Evolutionary conservation across 768 basidiomycete species (phyloP), one percentile per base, ranked within the genome.

Genomic region (Arthromyces matolae): DNA sequence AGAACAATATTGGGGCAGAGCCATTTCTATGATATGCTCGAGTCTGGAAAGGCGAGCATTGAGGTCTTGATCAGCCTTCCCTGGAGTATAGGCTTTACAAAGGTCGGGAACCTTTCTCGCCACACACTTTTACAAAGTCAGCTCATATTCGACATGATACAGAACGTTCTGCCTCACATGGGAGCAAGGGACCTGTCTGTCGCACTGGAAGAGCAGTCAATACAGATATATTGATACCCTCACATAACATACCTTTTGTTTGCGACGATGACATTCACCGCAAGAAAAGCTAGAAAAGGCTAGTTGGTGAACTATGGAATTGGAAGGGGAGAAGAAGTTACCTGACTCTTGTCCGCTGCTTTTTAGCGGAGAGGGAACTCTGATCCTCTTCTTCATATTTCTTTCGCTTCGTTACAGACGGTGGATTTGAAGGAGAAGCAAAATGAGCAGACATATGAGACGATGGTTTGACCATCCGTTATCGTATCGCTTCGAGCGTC

Each of bases 71-170:
- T 92, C 90, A 13, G 81, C 73, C 62, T 91, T 92, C 47, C 89
- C 89, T 8, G 89, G 90, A 6, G 87, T 91, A 60, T 93, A 93
- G 0, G 89, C 84, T 62, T 88, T 88, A 71, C 89, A 93, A 34
- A 92, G 70, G 50, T 91, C 88, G 24, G 89, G 89, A 0, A 93
- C 88, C 64, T 90, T 92, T 60, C 89, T 83, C 42, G 89, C 82
- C 53, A 90, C 66, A 55, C 89, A 93, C 84, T 92, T 43, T 37
- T 27, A 34, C 42, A 49, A 56, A 18, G 47, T 57, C 27, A 59
- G 29, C 47, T 50, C 35, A 39, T 41, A 54, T 18, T 37, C 29
- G 53, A 25, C 20, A 43, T 33, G 18, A 47, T 47, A 52, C 27
- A 56, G 24, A 24, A 48, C n/a, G n/a, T 29, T 44, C 47, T 47